A percentile compares a stretch with the other conserved stretches of the same genome.
phyloP scores from a whole-genome alignment of 495 filamentous ascomycete species.

The Hyaloscypha variabilis region DNA sequence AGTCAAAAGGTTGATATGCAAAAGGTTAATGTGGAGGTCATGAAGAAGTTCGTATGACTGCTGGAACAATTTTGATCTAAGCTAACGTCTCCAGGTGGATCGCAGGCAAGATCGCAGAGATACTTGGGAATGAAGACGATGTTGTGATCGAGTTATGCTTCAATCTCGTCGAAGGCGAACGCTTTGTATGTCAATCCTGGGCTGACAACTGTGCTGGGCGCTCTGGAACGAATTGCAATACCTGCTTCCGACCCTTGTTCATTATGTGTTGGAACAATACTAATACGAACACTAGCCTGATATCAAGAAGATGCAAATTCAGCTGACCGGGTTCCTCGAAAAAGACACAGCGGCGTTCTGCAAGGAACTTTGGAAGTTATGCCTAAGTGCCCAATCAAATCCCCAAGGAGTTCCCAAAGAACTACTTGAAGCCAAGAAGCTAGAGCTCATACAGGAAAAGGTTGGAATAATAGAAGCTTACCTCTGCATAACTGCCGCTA shows the following conservation, averaged over 20 bases:
- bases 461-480: constrained; percentile 44
- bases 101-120: constrained; percentile 79
- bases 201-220: too few relatives aligned
- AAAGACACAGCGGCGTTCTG: constrained; percentile 91
- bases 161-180: constrained; percentile 78
- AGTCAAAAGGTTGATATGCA: constrained; percentile 94
- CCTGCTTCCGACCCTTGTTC: too few relatives aligned
- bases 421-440: constrained; percentile 92
- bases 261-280: constrained; percentile 15
- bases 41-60: constrained; percentile 77
- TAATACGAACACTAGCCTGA: too few relatives aligned
- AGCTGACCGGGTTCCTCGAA: constrained; percentile 91
- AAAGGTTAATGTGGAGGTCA: constrained; percentile 95
- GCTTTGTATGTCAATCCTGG: constrained; percentile 65
- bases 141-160: constrained; percentile 93
- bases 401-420: constrained; percentile 92
- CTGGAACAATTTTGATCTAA: neutral
- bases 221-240: too few relatives aligned
- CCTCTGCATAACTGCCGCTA: constrained; percentile 1
- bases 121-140: constrained; percentile 90
- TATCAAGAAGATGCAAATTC: constrained; percentile 91
- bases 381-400: constrained; percentile 86
- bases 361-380: constrained; percentile 89
- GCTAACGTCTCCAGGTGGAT: constrained; percentile 72
- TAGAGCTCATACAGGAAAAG: constrained; percentile 92